phyloP scores from a whole-genome alignment of 2,329 filamentous ascomycete species.

The Aspergillus tubingensis region DNA sequence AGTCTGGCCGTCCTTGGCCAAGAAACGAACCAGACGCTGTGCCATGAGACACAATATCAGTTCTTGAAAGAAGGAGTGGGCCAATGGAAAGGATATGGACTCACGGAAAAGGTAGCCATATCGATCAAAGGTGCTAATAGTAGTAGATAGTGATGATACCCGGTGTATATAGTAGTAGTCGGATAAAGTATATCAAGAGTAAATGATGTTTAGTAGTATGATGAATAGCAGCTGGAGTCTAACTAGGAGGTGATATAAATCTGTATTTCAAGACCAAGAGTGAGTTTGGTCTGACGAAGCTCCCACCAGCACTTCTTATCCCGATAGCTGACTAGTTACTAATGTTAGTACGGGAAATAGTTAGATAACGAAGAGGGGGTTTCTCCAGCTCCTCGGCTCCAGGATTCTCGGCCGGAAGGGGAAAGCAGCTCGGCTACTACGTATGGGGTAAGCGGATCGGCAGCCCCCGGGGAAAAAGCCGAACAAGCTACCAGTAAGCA shows the following conservation, averaged over 20 bases:
- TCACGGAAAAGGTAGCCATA: conserved; percentile 1
- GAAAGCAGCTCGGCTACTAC: neutral
- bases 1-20: conserved; percentile 67
- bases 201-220: neutral
- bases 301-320: too few species aligned
- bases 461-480: neutral
- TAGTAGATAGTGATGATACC: neutral
- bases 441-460: conserved; percentile 1
- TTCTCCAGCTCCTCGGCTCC: conserved; percentile 3
- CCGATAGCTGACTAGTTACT: too few species aligned
- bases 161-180: neutral
- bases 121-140: neutral
- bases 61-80: conserved; percentile 4
- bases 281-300: too few species aligned
- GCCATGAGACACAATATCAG: neutral
- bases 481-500: neutral
- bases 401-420: conserved; percentile 32
- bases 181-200: neutral
- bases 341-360: neutral
- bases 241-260: too few species aligned
- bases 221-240: neutral
- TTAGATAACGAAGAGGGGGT: neutral
- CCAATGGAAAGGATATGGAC: neutral
- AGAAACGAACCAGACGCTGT: conserved; percentile 72
- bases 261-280: too few species aligned